phyloP scores from a whole-genome alignment of 371 early-diverging fungal species.

The Entomophthora muscae region DNA sequence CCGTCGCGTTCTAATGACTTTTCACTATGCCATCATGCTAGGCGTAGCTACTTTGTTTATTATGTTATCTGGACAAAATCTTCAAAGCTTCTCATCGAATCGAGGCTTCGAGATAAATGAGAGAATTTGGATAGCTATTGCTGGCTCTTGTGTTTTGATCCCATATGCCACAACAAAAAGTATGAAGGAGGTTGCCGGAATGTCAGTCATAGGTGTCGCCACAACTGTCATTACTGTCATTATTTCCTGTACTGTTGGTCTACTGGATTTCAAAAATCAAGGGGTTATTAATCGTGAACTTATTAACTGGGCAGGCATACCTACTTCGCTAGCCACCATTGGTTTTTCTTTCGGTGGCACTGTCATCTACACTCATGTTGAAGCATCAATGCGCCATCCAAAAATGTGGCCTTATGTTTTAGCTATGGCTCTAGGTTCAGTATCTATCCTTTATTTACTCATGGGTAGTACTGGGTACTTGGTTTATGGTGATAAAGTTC shows the following conservation, averaged over 20 bases:
- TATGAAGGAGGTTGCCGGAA: conserved; percentile 11
- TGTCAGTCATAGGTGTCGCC: conserved; percentile 26
- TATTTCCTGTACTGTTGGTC: conserved; percentile 18
- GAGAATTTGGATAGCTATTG: neutral
- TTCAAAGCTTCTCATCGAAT: neutral
- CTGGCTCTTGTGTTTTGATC: neutral
- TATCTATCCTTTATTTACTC: conserved; percentile 49
- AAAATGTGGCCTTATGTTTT: conserved; percentile 50
- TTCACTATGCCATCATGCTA: conserved; percentile 33
- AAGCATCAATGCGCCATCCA: conserved; percentile 30
- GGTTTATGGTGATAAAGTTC: conserved; percentile 44
- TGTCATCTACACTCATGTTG: conserved; percentile 40
- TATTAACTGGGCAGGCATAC: conserved; percentile 6
- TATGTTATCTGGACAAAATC: conserved; percentile 28
- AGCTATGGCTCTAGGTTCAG: conserved; percentile 41
- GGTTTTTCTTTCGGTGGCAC: too few relatives aligned
- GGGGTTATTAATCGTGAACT: conserved; percentile 2
- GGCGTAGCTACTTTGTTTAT: conserved; percentile 35
- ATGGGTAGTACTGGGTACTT: conserved; percentile 66
- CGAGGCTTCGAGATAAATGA: neutral
- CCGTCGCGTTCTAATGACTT: conserved; percentile 19
- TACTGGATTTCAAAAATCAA: conserved; percentile 13
- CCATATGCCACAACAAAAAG: neutral
- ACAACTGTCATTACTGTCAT: conserved; percentile 26
- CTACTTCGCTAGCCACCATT: conserved; percentile 27